These are phyloP conservation scores for Dothistroma pini DNA, from an alignment of 2,329 filamentous ascomycete species.

Conservation along the genomic window DNA sequence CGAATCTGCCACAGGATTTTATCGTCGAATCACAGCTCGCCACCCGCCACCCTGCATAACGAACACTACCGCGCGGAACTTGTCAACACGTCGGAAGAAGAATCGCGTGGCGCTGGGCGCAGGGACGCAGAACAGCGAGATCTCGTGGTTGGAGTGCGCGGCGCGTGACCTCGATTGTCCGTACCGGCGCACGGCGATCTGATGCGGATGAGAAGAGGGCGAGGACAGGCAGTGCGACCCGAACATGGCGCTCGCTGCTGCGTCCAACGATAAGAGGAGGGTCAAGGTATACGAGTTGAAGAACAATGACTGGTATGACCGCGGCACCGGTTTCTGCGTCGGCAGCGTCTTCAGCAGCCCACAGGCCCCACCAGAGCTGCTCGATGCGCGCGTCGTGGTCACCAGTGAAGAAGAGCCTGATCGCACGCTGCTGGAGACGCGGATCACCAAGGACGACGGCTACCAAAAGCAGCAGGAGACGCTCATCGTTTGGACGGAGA, in stretches of 20 bases:
- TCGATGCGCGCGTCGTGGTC: slow-evolving; percentile 80
- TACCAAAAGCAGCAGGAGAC: slow-evolving; percentile 99
- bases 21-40: not conserved
- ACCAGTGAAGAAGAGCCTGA: slow-evolving; percentile 89
- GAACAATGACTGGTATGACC: slow-evolving; percentile 99
- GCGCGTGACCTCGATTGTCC: not conserved
- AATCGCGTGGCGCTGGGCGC: not conserved
- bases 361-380: slow-evolving; percentile 51
- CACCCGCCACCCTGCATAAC: not conserved
- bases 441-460: slow-evolving; percentile 87
- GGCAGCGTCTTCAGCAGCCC: slow-evolving; percentile 61
- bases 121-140: not conserved
- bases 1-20: not conserved
- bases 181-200: slow-evolving; percentile 18
- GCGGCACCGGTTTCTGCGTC: slow-evolving; percentile 92
- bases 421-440: slow-evolving; percentile 79
- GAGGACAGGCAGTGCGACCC: slow-evolving; percentile 22
- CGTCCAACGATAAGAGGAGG: slow-evolving; percentile 54
- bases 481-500: slow-evolving; percentile 96
- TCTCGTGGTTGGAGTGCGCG: not conserved
- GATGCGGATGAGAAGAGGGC: slow-evolving; percentile 23
- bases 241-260: slow-evolving; percentile 35
- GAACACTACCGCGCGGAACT: not conserved
- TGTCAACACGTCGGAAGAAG: not conserved
- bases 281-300: slow-evolving; percentile 99